A percentile compares a stretch with the other conserved stretches of the same genome.
Conservation (phyloP, 1,284 basidiomycete genomes). For the Marasmius tenuissimus region DNA sequence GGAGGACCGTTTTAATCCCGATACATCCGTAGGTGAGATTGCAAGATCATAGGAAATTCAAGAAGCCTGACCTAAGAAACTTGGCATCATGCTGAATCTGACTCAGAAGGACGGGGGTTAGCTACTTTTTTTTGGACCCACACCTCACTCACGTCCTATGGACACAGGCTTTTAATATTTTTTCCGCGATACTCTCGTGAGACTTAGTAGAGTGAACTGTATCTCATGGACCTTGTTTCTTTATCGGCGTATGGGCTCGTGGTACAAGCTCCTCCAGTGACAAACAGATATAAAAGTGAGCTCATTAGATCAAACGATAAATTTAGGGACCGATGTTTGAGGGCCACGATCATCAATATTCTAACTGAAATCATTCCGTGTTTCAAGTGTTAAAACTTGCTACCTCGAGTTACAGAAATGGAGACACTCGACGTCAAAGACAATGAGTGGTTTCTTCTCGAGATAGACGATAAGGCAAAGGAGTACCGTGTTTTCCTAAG, state of each 20-base stretch:
- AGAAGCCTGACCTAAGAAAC: too few relatives aligned
- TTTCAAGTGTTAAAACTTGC: neutral
- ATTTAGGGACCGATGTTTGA: conserved; percentile 6
- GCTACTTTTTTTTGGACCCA: neutral
- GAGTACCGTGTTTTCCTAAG: neutral
- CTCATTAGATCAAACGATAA: conserved; percentile 4
- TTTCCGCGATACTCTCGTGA: neutral
- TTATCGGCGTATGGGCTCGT: conserved; percentile 21
- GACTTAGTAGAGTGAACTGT: neutral
- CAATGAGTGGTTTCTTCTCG: neutral
- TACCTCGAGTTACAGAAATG: neutral
- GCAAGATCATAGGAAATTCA: too few relatives aligned
- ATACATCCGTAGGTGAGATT: too few relatives aligned
- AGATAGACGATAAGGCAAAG: neutral
- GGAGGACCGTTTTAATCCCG: too few relatives aligned
- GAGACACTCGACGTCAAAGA: neutral
- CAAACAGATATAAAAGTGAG: conserved; percentile 14
- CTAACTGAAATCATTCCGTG: too few relatives aligned
- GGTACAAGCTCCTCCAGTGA: conserved; percentile 36
- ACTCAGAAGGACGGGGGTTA: neutral
- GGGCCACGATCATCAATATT: neutral
- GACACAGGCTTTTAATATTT: neutral
- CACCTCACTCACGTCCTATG: neutral
- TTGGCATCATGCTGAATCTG: neutral
- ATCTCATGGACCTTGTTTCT: neutral